Evolutionary conservation across 768 basidiomycete genomes (phyloP).

Genomic region (Zangia roseola): DNA sequence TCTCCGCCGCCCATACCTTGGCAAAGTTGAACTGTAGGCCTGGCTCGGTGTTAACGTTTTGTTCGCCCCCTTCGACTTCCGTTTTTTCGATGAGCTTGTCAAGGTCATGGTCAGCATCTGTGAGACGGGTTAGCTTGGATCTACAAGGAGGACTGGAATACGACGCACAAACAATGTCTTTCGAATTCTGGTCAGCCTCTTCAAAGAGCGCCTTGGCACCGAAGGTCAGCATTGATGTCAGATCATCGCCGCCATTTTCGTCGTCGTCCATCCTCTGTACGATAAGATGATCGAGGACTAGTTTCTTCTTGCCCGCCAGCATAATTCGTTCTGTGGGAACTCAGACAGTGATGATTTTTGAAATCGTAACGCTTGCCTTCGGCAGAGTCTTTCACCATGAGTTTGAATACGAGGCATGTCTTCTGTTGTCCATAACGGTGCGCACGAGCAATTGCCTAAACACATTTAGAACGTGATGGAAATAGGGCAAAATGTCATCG

Average conservation of each 20-base stretch:
- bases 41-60: conserved; percentile 48
- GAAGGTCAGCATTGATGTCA: conserved; percentile 87
- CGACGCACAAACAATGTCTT: conserved; percentile 69
- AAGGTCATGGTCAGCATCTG: conserved; percentile 80
- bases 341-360: conserved; percentile 1
- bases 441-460: conserved; percentile 88
- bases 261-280: conserved; percentile 94
- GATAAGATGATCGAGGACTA: conserved; percentile 91
- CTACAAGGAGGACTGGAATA: neutral
- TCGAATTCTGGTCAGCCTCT: conserved; percentile 48
- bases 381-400: conserved; percentile 93
- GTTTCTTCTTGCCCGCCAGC: conserved; percentile 92
- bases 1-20: conserved; percentile 87
- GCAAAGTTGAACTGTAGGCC: conserved; percentile 78
- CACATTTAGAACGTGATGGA: conserved; percentile 4
- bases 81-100: conserved; percentile 86
- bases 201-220: conserved; percentile 88
- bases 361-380: conserved; percentile 55
- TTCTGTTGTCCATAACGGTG: conserved; percentile 96
- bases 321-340: conserved; percentile 76
- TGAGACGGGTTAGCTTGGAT: neutral
- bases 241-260: conserved; percentile 70
- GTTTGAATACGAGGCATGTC: conserved; percentile 90
- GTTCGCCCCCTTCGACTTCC: conserved; percentile 64
- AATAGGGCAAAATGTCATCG: conserved; percentile 20